Conservation (phyloP, 1,139 yeast species). For the Pichia sp. region DNA sequence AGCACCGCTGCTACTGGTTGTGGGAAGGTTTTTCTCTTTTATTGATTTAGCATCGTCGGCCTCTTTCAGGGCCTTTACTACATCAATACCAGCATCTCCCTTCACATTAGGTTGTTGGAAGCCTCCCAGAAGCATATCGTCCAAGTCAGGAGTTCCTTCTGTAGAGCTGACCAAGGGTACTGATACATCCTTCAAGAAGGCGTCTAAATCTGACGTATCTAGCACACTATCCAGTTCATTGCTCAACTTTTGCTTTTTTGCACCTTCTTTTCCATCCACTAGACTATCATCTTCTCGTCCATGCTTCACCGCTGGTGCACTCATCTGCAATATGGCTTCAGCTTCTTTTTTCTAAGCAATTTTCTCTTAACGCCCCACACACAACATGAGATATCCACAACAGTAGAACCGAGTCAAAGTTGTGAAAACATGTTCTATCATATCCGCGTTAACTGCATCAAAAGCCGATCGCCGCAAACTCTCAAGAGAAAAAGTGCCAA, state of each 20-base stretch:
- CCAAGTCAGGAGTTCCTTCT: slow-evolving; percentile 10
- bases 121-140: not conserved
- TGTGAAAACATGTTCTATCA: no score
- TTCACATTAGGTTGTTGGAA: not conserved
- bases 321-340: not conserved
- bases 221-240: not conserved
- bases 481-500: no score
- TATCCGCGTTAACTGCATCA: no score
- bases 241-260: not conserved
- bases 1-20: no score
- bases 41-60: not conserved
- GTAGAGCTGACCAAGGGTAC: slow-evolving; percentile 2
- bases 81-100: not conserved
- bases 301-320: not conserved
- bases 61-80: not conserved
- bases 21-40: not conserved
- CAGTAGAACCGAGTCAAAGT: no score
- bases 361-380: no score
- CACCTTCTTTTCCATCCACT: not conserved
- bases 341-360: not conserved
- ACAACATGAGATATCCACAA: no score
- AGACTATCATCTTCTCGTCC: not conserved
- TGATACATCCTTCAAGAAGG: slow-evolving; percentile 6
- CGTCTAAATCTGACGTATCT: slow-evolving; percentile 3
- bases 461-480: no score